Evolutionary conservation across 169 alveolate species (phyloP), one percentile per base, ranked within the genome.

Genomic region (Plasmodium adleri): DNA sequence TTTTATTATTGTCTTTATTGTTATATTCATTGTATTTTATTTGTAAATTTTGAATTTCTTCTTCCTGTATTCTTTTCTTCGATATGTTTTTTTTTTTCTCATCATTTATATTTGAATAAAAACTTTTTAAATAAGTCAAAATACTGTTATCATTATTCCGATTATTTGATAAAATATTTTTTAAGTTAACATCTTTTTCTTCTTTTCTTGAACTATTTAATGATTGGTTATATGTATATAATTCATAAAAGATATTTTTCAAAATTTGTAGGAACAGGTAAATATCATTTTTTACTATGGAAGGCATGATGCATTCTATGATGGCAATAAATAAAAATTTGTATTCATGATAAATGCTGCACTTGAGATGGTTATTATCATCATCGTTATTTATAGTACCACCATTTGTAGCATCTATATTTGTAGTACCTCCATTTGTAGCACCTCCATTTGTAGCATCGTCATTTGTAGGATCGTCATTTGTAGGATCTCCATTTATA

Each of bases 241-340:
- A 49, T 72, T 83, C 91, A 24, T 68, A 68, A 72, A 83, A 83
- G 8, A 83, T 68, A 68, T 83, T 83, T 60, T 83, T 83, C 26
- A 83, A 20, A 22, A 83, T 83, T 52, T 72, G 68, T 22, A 83
- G 80, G 64, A 83, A 83, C 8, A 83, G 39, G 59, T 83, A 83
- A 39, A 83, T 83, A 15, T 83, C 91, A 17, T 83, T 83, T 39
- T 72, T 58, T n/a, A 83, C 83, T 39, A 83, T 83, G 47, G 91
- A 83, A 15, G 91, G 91, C 91, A 83, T 83, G 45, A 83, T 83
- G 12, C 91, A 83, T 43, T 83, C 91, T 13, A 83, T 68, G 50
- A 83, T 83, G 45, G 91, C 91, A 24, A 83, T 83, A 49, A 83
- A 83, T 17, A 83, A 60, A 83, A 39, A 68, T 83, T 83, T 83